phyloP scores from a whole-genome alignment of 2,329 filamentous ascomycete species.

The Alternaria triticina region DNA sequence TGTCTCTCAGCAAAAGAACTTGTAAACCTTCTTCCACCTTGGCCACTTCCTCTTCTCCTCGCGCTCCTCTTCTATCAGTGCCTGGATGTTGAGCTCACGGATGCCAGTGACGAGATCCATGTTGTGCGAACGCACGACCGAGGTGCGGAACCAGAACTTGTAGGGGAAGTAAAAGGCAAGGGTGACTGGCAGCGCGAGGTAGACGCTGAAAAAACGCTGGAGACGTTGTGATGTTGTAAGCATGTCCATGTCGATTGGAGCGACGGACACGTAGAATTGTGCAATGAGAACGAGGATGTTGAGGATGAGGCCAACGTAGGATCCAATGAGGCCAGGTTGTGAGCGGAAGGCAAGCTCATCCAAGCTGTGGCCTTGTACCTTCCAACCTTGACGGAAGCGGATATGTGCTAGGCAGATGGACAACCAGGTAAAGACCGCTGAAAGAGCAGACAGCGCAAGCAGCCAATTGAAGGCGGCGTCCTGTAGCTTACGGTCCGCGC shows the following conservation, averaged over 20 bases:
- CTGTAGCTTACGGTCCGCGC: conserved; percentile 46
- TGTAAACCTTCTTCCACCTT: conserved; percentile 57
- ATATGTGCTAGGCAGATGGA: conserved; percentile 68
- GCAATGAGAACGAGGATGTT: conserved; percentile 78
- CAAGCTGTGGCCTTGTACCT: conserved; percentile 66
- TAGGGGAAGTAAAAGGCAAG: conserved; percentile 73
- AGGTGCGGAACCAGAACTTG: conserved; percentile 76
- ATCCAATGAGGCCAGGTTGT: conserved; percentile 79
- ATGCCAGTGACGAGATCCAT: conserved; percentile 90
- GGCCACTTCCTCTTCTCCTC: conserved; percentile 69
- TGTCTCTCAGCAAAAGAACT: conserved; percentile 52
- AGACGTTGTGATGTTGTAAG: conserved; percentile 58
- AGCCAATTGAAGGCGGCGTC: conserved; percentile 67
- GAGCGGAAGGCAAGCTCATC: conserved; percentile 81
- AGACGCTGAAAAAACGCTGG: conserved; percentile 75
- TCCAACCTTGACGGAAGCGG: conserved; percentile 69
- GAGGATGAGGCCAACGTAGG: conserved; percentile 78
- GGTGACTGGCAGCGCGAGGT: conserved; percentile 73
- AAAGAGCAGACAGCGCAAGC: conserved; percentile 73
- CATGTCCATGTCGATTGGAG: conserved; percentile 67
- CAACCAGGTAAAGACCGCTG: conserved; percentile 78
- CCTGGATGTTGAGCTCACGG: conserved; percentile 80
- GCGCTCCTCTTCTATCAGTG: conserved; percentile 78
- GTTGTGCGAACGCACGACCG: conserved; percentile 69
- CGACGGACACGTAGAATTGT: conserved; percentile 88